Evolutionary conservation across 768 basidiomycete species (phyloP), one percentile per base, ranked within the genome.

Genomic region (Agrocybe praecox): DNA sequence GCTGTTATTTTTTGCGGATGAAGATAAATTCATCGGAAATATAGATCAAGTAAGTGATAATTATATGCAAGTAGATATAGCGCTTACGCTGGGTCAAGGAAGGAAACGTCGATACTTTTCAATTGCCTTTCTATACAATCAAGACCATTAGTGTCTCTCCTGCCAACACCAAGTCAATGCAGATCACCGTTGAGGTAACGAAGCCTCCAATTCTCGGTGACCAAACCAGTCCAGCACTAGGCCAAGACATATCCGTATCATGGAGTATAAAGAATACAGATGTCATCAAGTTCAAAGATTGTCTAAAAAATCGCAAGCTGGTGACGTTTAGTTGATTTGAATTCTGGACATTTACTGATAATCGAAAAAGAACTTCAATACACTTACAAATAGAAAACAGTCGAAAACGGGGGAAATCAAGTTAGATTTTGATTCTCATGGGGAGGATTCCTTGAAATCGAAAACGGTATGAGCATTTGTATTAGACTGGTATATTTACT

Each of bases 1-100:
- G 0, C 80, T 82, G 54, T 74, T 80, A 24, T 59, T 88, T 46
- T 83, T 81, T 61, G 65, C 84, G 48, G 86, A 89, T 57, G 74
- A 72, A 23, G 74, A 69, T 46, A 73, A 70, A 3, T 78, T 89
- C 57, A 64, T 83, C n/a, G 79, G 70, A 1, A 87, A 85, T 57
- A 69, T 87, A 19, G 69, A 76, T 34, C 66, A 77, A 67, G 76
- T 76, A 62, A 45, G 32, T 22, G 12, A 6, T 2, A 9, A 45
- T 14, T 44, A 18, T 40, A 15, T 40, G 6, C 36, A 14, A 17
- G 17, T 46, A 23, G 7, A n/a, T 7, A 9, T 26, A n/a, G 9
- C 21, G 42, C 55, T 65, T 29, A n/a, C 50, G 26, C 26, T 29
- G 9, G 26, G 26, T 29, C 9, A 29, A 80, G 85, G 80, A 75